Base-by-base conservation (phyloP, 495 filamentous ascomycete genomes). In the Jackrogersella minutella region DNA sequence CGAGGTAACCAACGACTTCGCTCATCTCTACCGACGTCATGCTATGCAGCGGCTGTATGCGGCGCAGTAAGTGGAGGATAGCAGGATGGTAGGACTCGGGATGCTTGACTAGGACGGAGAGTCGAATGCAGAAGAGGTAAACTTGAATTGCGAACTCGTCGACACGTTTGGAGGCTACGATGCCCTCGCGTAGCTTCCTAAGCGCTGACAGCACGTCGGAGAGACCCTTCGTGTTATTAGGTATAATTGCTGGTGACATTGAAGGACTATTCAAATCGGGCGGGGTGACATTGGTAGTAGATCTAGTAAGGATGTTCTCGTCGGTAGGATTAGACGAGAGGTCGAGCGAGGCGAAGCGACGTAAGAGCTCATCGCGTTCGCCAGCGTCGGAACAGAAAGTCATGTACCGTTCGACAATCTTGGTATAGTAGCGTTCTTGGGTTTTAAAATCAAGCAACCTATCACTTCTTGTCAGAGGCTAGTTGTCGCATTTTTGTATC, bases 11-110 rank as follows among this genome's bases (percentile, higher is more conserved):
- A 17, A 87, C 82, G 62, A 93, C 85, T 62, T 98, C 95, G 46
- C 88, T 86, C 14, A 90, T 74, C 66, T 96, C 92, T 11, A 85
- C 76, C 9, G 80, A 77, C 0, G 88, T 84, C 16, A 97, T 84
- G 26, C 86, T 87, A 47, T 85, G 80, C 0, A 78, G 68, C 3
- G 83, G 78, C 74, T 96, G 91, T 53, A 97, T 86, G 2, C 78
- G 78, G 34, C 85, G 83, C 5, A 99, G 82, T 1, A 97, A 85
- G 70, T 95, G 85, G 16, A 90, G 84, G 26, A 98, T 81, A 21
- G 95, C 91, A 1, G 95, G 93, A 66, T 92, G 88, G 78, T 99
- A 99, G 6, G 93, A 93, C 52, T 96, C 93, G 64, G 85, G 86
- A 62, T 94, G 88, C 54, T 86, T 87, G 56, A 88, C 84, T 17